These are phyloP conservation scores for Wallacemonas collosoma DNA, from an alignment of 208 protist species.

Conservation along the genomic window DNA sequence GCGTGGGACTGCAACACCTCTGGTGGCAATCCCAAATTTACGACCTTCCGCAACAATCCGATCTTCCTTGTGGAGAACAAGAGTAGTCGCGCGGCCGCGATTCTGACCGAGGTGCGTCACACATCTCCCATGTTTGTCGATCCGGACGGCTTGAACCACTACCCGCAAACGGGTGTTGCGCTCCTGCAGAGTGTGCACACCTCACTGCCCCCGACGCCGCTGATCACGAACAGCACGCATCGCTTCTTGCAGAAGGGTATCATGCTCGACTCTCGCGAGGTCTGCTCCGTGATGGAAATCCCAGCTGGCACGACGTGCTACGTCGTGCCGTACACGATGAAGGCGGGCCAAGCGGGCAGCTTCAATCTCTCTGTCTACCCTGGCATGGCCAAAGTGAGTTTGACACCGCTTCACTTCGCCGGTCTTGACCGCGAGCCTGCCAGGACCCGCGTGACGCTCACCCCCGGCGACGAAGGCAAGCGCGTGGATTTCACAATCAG, in stretches of 20 bases:
- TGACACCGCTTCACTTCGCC: conserved; percentile 71
- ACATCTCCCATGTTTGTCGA: conserved; percentile 61
- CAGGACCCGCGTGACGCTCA: conserved; percentile 40
- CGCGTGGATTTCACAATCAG: conserved; percentile 72
- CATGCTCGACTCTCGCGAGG: conserved; percentile 86
- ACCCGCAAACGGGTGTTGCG: conserved; percentile 78
- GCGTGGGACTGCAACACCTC: conserved; percentile 61
- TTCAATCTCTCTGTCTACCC: conserved; percentile 87
- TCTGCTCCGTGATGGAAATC: conserved; percentile 76
- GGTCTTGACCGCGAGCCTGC: conserved; percentile 61
- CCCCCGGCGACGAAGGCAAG: conserved; percentile 38
- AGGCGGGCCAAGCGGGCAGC: conserved; percentile 49
- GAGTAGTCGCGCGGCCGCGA: conserved; percentile 53
- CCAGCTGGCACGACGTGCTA: conserved; percentile 68
- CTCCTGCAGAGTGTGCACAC: conserved; percentile 67
- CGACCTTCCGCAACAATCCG: conserved; percentile 86
- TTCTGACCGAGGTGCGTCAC: conserved; percentile 82
- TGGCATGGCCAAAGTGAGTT: conserved; percentile 66
- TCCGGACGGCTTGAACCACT: conserved; percentile 73
- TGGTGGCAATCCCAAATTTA: conserved; percentile 82
- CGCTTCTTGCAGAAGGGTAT: conserved; percentile 84
- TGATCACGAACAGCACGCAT: conserved; percentile 84
- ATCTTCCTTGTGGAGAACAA: conserved; percentile 89
- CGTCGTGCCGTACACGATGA: conserved; percentile 83
- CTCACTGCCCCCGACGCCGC: conserved; percentile 52